Evolutionary conservation across 108 stramenopile species (phyloP), one percentile per base, ranked within the genome.

Genomic region (Mediolabrus comicus): DNA sequence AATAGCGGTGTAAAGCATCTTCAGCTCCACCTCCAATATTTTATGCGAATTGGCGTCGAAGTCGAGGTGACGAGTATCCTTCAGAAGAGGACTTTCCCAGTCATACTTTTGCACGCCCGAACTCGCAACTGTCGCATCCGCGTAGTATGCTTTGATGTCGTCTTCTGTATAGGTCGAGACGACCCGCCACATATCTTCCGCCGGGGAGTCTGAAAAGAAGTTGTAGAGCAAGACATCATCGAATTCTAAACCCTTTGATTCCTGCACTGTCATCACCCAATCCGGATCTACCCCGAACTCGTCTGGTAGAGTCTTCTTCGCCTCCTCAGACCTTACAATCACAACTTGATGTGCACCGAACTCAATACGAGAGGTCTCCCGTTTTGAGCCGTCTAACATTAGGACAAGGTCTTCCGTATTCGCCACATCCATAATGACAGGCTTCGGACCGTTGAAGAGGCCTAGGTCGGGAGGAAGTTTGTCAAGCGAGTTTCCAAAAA

Each of bases 321-420:
- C 79, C 54, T 80, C 74, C 16, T 80, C 79, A 30, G 65, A 61
- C 6, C 79, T 39, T 9, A 80, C 79, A 59, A 80, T 74, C 25
- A 80, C 79, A 55, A 80, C 79, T 59, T 80, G 79, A 34, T 80
- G 79, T 17, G 79, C 79, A 28, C 79, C 79, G 64, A 80, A 80
- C 67, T 80, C 79, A 59, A 80, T 80, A 16, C 79, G 38, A 0
- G 60, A 51, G 1, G 80, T 81, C 53, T 75, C 68, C 1, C 79
- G 46, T 52, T 75, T 80, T 7, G 79, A 73, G 14, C 79, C 79
- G 51, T 80, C 73, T 8, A 80, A 51, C 79, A 80, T 80, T 3
- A 80, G 53, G 19, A 80, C 63, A 11, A 80, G 53, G n/a, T 80
- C 79, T 19, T 41, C 59, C 9, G 65, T 60, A 10, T 57, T 67